Conservation (phyloP, 176 grass and related monocot species). For the Triticum timopheevii region DNA sequence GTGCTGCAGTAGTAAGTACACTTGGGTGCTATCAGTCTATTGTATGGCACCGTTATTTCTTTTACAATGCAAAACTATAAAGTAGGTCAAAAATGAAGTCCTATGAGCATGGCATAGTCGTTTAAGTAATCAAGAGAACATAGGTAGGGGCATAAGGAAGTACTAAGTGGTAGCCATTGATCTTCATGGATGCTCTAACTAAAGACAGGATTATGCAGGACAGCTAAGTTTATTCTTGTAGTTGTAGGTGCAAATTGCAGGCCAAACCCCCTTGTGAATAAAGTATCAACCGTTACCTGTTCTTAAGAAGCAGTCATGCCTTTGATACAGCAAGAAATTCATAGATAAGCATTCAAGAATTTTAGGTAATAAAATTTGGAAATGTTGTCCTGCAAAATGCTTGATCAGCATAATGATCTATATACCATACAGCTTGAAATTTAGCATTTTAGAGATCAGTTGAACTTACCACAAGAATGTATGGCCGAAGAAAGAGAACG, state of each 20-base stretch:
- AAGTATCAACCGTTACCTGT: constrained; percentile 50
- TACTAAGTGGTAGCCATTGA: not conserved
- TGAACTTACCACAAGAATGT: constrained; percentile 72
- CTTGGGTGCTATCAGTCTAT: constrained; percentile 5
- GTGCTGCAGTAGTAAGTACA: not conserved
- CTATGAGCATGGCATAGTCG: not conserved
- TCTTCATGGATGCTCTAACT: not conserved
- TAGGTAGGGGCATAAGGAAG: not conserved
- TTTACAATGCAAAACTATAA: constrained; percentile 23
- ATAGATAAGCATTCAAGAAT: constrained; percentile 83
- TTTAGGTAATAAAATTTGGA: constrained; percentile 70
- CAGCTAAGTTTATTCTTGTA: not conserved
- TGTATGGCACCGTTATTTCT: not conserved
- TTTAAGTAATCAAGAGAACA: not conserved
- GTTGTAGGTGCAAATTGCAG: not conserved
- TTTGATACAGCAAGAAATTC: constrained; percentile 87
- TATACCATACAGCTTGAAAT: constrained; percentile 25
- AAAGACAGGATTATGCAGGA: not conserved
- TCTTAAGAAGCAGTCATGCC: constrained; percentile 92
- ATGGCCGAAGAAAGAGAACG: constrained; percentile 83
- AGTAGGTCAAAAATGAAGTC: constrained; percentile 29
- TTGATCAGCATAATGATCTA: constrained; percentile 12
- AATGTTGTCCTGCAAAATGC: constrained; percentile 68
- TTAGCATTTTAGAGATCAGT: constrained; percentile 24
- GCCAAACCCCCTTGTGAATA: constrained; percentile 3